Base-by-base conservation (phyloP, 1,284 basidiomycete genomes). In the Trichosporon sp. region DNA sequence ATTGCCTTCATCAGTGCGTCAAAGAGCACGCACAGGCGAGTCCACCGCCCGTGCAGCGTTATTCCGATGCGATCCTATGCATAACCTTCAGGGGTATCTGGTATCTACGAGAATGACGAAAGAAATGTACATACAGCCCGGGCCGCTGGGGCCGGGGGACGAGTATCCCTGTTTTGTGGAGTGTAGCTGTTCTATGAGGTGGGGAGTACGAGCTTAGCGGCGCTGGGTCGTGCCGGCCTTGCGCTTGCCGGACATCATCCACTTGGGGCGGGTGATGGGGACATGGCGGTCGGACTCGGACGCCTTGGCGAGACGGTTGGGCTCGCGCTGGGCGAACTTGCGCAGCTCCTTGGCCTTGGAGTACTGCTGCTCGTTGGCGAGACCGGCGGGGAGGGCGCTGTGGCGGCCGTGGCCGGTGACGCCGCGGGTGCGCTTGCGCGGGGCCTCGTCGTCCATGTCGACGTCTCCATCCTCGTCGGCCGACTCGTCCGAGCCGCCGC, bases 301-400 rank as follows among this genome's bases (percentile, higher is more conserved):
- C 56, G 93, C 94, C 80, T 91, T 92, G 29, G 93, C 95, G 56
- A 90, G 86, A 86, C 89, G 89, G 81, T 95, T 95, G 71, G 92
- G 91, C 72, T 87, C 88, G 75, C 95, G 87, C 81, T 95, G 92
- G 15, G 90, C 90, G 70, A 95, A 87, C 76, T 92, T 91, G 72
- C 92, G 90, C 66, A 97, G 85, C 79, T 89, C 89, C 81, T 88
- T 85, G 21, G 94, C 92, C 81, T 90, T 91, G 72, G 88, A 86
- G 35, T 87, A 88, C 89, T 97, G 93, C 87, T 91, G 86, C 67
- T 88, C 85, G 75, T 91, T 89, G 62, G 90, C 88, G 85, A 97
- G 83, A 78, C 94, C 93, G n/a, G 90, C 89, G 34, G 68, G 70
- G 34, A 73, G 70, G 2, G 63, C 69, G 23, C 88, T 68, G 35